phyloP scores from a whole-genome alignment of 208 protist species.

The Phytomonas francai region DNA sequence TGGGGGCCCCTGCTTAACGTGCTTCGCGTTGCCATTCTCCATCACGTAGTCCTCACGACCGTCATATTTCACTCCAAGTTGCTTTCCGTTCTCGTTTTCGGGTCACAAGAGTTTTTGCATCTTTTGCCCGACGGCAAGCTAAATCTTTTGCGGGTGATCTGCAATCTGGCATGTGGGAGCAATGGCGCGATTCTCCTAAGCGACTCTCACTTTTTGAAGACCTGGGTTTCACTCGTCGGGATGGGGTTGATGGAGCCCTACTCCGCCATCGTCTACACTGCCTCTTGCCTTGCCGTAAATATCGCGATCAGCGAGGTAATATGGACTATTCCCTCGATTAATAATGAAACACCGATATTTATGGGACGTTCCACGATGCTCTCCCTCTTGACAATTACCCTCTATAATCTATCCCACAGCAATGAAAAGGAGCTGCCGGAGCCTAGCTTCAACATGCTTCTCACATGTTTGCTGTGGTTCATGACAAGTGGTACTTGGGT shows the following conservation, averaged over 20 bases:
- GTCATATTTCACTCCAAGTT: slow-evolving; percentile 43
- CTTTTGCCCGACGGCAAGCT: slow-evolving; percentile 52
- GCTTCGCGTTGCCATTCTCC: slow-evolving; percentile 57
- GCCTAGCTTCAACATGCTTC: slow-evolving; percentile 63
- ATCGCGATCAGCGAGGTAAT: slow-evolving; percentile 38
- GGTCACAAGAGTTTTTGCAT: slow-evolving; percentile 37
- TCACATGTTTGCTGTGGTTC: slow-evolving; percentile 53
- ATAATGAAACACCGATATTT: slow-evolving; percentile 17
- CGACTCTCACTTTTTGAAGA: slow-evolving; percentile 22
- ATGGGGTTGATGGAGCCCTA: slow-evolving; percentile 45
- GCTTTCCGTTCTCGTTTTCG: slow-evolving; percentile 33
- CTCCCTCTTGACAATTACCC: slow-evolving; percentile 42
- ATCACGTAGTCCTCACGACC: slow-evolving; percentile 38
- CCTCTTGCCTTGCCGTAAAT: slow-evolving; percentile 63
- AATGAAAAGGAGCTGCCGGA: slow-evolving; percentile 31
- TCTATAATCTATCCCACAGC: slow-evolving; percentile 47
- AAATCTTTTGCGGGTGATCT: slow-evolving; percentile 56
- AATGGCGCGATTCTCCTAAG: slow-evolving; percentile 52
- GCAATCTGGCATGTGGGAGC: slow-evolving; percentile 45
- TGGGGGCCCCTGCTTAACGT: slow-evolving; percentile 73
- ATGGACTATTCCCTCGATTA: slow-evolving; percentile 21
- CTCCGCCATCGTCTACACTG: slow-evolving; percentile 56
- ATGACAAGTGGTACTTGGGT: slow-evolving; percentile 28
- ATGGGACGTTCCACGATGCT: slow-evolving; percentile 19
- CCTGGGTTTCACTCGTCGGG: slow-evolving; percentile 60